Evolutionary conservation across 176 grass and related monocot species (phyloP).

Genomic region (Oryza punctata): DNA sequence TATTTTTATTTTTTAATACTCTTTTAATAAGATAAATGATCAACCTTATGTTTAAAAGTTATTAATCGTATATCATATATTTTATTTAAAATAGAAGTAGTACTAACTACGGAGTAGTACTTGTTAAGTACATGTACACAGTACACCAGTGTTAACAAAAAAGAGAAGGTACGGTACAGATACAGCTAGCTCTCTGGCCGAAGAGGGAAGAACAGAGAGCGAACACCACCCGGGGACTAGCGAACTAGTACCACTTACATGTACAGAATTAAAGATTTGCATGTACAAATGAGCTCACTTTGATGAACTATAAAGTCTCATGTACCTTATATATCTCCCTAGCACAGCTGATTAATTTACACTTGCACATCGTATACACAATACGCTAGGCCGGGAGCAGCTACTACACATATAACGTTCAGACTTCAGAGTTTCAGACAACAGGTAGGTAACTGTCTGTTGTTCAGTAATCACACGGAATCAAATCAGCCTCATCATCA

Average conservation of each 20-base stretch:
- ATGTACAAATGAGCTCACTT: not conserved
- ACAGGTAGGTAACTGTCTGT: not conserved
- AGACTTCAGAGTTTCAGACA: not conserved
- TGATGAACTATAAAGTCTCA: not conserved
- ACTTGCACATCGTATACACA: not conserved
- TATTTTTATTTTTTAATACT: too few relatives aligned
- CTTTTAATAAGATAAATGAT: too few relatives aligned
- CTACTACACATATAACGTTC: not conserved
- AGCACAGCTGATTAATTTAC: not conserved
- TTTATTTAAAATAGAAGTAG: too few relatives aligned
- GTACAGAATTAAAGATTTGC: not conserved
- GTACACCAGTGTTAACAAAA: not conserved
- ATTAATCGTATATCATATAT: too few relatives aligned
- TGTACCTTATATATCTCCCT: not conserved
- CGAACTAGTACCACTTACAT: not conserved
- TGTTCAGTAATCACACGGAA: not conserved
- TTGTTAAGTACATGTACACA: not conserved
- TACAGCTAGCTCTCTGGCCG: not conserved
- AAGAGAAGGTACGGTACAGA: not conserved
- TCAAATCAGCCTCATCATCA: not conserved
- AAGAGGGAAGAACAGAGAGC: not conserved
- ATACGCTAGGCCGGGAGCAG: not conserved
- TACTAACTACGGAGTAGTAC: too few relatives aligned
- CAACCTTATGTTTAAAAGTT: too few relatives aligned
- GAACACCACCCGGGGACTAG: too few relatives aligned